phyloP scores from a whole-genome alignment of 139 green algal genomes.

The Tetratostichococcus sp. region DNA sequence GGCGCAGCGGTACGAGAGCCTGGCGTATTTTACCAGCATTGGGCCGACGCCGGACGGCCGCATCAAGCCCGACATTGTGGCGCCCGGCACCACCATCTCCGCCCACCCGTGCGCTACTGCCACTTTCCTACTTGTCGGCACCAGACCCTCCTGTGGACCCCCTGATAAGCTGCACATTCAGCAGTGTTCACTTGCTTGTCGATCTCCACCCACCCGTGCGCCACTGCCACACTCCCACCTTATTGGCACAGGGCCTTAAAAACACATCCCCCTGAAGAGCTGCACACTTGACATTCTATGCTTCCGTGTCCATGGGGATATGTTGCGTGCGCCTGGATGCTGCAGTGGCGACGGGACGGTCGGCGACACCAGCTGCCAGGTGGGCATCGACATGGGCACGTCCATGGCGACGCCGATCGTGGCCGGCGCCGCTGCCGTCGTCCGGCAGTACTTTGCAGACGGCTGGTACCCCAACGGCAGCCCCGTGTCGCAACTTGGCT shows the following conservation, averaged over 20 bases:
- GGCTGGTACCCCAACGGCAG: slow-evolving; percentile 44
- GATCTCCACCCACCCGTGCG: too few relatives aligned
- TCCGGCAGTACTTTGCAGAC: slow-evolving; percentile 80
- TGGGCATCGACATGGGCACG: slow-evolving; percentile 57
- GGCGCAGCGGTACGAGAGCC: slow-evolving; percentile 33
- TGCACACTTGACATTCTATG: too few relatives aligned
- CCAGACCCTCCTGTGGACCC: not conserved
- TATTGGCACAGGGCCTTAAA: too few relatives aligned
- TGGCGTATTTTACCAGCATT: slow-evolving; percentile 55
- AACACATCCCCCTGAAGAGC: too few relatives aligned
- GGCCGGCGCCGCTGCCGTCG: slow-evolving; percentile 51
- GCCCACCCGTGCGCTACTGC: not conserved
- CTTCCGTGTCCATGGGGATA: too few relatives aligned
- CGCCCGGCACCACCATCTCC: slow-evolving; percentile 58
- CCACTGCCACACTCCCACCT: too few relatives aligned
- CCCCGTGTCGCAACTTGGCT: slow-evolving; percentile 17
- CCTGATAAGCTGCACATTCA: too few relatives aligned
- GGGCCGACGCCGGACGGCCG: slow-evolving; percentile 74
- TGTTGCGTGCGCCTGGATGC: not conserved
- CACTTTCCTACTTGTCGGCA: not conserved
- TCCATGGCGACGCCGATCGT: slow-evolving; percentile 84
- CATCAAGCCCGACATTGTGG: slow-evolving; percentile 85
- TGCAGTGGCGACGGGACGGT: not conserved
- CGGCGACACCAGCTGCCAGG: not conserved
- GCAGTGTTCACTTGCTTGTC: too few relatives aligned